Evolutionary conservation across 805 yeast species (phyloP), one percentile per base, ranked within the genome.

Genomic region (Torulaspora quercuum): DNA sequence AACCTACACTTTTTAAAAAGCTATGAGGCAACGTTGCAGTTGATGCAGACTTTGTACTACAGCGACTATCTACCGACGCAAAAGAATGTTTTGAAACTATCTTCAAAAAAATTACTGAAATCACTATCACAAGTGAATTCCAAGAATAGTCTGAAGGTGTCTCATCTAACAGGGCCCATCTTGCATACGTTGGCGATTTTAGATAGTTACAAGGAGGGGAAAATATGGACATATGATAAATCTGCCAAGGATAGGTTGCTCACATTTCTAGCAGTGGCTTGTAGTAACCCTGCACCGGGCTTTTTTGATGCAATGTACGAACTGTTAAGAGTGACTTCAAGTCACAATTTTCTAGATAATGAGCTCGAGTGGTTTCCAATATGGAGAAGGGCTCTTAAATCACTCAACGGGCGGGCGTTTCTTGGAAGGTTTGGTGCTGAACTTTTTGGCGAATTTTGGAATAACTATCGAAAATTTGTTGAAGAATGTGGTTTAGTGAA

Each of bases 161-260:
- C 82, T 0, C 49, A 67, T 5, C 40, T 73, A 1, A 60, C 78
- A 1, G 50, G 76, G 1, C 70, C 73, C 9, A 68, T 80, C 8
- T 47, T 82, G 46, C 68, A 70, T 9, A 63, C 77, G 0, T 49
- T 81, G 22, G 57, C 65, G 3, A 48, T 62, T 0, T 46, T 80
- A 17, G 67, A 74, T 10, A 53, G 57, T n/a, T 58, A 67, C 27
- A 72, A 75, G 43, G 64, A 69, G 11, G 71, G 63, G 6, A 53
- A 65, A 18, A 65, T 81, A 31, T 80, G 86, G 80, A 59, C 67
- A 3, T 73, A 70, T 46, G 68, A 64, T 13, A 80, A 80, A 38
- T 61, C 61, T 3, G 46, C 76, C 1, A 65, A 67, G 11, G 67
- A 65, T 3, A 69, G 68, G 40, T 50, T 82, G 7, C 29, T 65